A percentile compares a stretch with the other conserved stretches of the same genome.
Conservation (phyloP, 73 alveolate species). For the Diophrys sp. region DNA sequence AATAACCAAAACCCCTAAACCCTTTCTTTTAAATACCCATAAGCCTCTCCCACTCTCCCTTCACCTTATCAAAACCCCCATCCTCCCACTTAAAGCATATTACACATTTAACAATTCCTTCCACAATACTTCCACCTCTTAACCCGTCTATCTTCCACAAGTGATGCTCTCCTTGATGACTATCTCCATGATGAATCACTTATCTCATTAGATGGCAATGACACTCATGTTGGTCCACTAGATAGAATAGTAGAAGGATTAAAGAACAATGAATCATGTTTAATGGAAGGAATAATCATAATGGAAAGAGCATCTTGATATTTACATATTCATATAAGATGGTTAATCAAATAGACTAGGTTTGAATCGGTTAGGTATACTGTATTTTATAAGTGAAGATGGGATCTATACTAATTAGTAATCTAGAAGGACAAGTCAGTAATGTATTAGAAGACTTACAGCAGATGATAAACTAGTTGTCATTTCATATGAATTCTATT, state of each 20-base stretch:
- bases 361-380: background rate
- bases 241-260: background rate
- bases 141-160: background rate
- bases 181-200: background rate
- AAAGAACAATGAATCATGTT: background rate
- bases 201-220: background rate
- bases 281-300: background rate
- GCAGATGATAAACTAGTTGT: too few relatives aligned
- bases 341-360: background rate
- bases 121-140: too few relatives aligned
- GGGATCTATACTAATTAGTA: background rate
- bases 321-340: background rate
- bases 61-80: too few relatives aligned
- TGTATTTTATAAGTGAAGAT: background rate
- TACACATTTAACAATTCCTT: too few relatives aligned
- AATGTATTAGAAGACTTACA: background rate
- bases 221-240: background rate
- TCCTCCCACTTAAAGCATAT: too few relatives aligned
- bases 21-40: too few relatives aligned
- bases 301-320: background rate
- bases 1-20: too few relatives aligned
- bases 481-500: background rate
- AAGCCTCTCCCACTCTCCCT: too few relatives aligned
- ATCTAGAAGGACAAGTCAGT: background rate
- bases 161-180: background rate